These are phyloP conservation scores for Escovopsis sp. DNA, from an alignment of 2,329 filamentous ascomycete genomes.

Conservation along the genomic window DNA sequence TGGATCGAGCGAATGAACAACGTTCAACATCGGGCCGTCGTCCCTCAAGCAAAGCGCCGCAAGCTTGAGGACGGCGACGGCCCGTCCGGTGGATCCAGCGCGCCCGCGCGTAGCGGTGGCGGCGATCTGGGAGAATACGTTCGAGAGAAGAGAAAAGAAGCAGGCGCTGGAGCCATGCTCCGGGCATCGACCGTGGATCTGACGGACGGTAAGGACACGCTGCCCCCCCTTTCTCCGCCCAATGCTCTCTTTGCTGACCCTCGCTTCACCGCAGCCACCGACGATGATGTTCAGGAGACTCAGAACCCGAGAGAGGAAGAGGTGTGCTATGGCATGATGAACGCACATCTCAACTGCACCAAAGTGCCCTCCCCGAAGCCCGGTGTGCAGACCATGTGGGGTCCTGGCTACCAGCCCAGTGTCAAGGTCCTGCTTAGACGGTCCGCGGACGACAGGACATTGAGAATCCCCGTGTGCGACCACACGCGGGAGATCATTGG, in stretches of 20 bases:
- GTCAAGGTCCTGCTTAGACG: constrained; percentile 60
- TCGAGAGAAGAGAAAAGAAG: constrained; percentile 40
- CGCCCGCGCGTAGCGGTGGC: constrained; percentile 26
- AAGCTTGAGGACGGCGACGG: constrained; percentile 36
- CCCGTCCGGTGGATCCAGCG: constrained; percentile 22
- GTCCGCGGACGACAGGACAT: constrained; percentile 36
- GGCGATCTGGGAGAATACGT: constrained; percentile 52
- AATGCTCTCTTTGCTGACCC: not conserved
- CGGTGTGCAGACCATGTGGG: constrained; percentile 41
- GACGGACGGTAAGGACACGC: constrained; percentile 30
- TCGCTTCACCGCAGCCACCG: constrained; percentile 21
- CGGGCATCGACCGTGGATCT: constrained; percentile 40
- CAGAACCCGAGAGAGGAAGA: constrained; percentile 50
- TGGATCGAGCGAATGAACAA: constrained; percentile 68
- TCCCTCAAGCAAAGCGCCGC: constrained; percentile 49
- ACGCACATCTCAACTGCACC: constrained; percentile 51
- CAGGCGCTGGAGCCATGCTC: constrained; percentile 12
- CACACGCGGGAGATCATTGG: constrained; percentile 59
- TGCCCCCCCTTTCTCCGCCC: constrained; percentile 7
- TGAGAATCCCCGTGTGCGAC: constrained; percentile 60
- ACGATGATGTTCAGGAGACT: constrained; percentile 43
- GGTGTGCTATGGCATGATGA: constrained; percentile 69
- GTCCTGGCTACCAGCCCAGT: constrained; percentile 49
- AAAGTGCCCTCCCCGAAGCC: constrained; percentile 56
- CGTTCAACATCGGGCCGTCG: constrained; percentile 48